Conservation (phyloP, 192 early-diverging fungal genomes). For the Neocallimastix lanati region DNA sequence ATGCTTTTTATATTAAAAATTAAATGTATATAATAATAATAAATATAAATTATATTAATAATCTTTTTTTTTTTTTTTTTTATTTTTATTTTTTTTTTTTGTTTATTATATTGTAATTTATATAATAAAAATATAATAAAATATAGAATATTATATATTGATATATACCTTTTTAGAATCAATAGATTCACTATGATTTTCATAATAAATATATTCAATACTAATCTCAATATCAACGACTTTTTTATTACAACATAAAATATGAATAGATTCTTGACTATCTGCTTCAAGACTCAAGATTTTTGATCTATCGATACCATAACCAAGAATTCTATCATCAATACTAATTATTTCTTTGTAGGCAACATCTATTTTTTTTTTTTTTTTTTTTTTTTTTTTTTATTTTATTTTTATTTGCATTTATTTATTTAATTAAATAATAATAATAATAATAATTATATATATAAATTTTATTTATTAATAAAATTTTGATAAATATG, state of each 20-base stretch:
- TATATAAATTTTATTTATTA: too few relatives aligned
- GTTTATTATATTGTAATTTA: too few relatives aligned
- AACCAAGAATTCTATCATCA: not conserved
- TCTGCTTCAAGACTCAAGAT: not conserved
- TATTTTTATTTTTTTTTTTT: too few relatives aligned
- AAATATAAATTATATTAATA: too few relatives aligned
- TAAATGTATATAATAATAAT: too few relatives aligned
- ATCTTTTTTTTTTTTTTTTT: too few relatives aligned
- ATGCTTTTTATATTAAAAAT: too few relatives aligned
- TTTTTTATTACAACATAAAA: not conserved
- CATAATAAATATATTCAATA: not conserved
- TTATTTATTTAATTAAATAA: too few relatives aligned
- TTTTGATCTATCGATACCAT: not conserved
- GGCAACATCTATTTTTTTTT: not conserved
- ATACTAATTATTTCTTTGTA: not conserved
- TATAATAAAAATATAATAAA: not conserved
- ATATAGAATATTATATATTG: too few relatives aligned
- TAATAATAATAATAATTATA: too few relatives aligned
- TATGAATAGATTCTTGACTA: not conserved
- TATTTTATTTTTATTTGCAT: too few relatives aligned
- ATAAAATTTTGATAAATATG: too few relatives aligned
- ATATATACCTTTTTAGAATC: not conserved
- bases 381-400: not conserved
- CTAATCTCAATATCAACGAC: not conserved
- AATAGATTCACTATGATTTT: not conserved